Conservation (phyloP, 2,329 filamentous ascomycete genomes). For the Coniella lustricola region DNA sequence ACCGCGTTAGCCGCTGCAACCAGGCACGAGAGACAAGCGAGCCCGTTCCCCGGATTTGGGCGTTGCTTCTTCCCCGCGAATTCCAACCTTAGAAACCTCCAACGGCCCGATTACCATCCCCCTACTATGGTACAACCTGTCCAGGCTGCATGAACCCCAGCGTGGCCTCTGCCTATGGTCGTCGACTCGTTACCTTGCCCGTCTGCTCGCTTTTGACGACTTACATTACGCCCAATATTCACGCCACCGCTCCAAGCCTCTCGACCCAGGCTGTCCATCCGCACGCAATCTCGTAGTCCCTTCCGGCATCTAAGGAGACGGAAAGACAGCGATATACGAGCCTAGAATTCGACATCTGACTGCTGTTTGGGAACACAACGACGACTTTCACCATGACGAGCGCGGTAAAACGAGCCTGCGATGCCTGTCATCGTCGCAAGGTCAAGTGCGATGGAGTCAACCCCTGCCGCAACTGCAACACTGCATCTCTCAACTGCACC, state of each 20-base stretch:
- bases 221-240: not conserved
- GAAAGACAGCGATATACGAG: no score
- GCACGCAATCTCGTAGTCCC: no score
- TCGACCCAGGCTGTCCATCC: no score
- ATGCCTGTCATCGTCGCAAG: constrained; percentile 67
- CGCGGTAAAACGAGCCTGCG: constrained; percentile 57
- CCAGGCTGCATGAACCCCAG: constrained; percentile 14
- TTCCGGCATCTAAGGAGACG: no score
- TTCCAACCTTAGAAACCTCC: constrained; percentile 7
- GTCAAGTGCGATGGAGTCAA: constrained; percentile 67
- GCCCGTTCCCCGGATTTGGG: constrained; percentile 15
- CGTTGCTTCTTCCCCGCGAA: constrained; percentile 13
- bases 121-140: no score
- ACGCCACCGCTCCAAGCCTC: no score
- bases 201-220: not conserved
- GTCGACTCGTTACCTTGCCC: not conserved
- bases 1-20: no score
- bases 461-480: constrained; percentile 64
- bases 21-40: not conserved
- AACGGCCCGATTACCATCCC: constrained; percentile 15
- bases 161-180: constrained; percentile 4
- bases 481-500: constrained; percentile 61
- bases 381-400: constrained; percentile 34
- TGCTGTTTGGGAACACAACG: not conserved
- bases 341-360: not conserved